Base-by-base conservation (phyloP, 225 moss, liverwort and hornwort species). In the Straminergon stramineum region DNA sequence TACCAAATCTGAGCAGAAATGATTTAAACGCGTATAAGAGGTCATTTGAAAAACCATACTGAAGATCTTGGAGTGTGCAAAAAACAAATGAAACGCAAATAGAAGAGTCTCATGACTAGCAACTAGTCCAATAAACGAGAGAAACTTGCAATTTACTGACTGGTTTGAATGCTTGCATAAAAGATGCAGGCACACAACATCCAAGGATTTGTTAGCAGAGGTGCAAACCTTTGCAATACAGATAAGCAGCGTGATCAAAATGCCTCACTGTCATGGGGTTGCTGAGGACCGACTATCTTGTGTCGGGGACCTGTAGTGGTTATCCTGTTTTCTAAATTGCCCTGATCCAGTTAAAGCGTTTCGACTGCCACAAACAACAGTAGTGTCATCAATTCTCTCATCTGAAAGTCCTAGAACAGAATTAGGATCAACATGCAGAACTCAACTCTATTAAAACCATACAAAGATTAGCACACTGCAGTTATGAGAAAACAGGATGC, bases 241-340 rank as follows among this genome's bases (percentile, higher is more conserved):
- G 41, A 31, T n/a, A n/a, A 84, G 28, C 37, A 52, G 67, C 64
- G 31, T 41, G 75, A 89, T 78, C 13, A 82, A 87, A 76, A 88
- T 93, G 94, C 96, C 95, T 96, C 85, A 94, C 79, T 92, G 91
- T 83, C 91, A 73, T 70, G 84, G 83, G 75, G 93, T 88, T 34
- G 94, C 77, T 79, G 94, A 88, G 71, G 95, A 90, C 81, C 94
- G 92, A 90, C 91, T 91, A 89, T 96, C 96, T 90, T 96, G 96
- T 64, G 90, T 90, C 69, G 94, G 95, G 57, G 96, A 92, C 89
- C 94, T 95, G 71, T 94, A 91, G 81, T 96, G 94, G 87, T 93
- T 95, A 58, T 96, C 96, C 91, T 96, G 94, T 89, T 96, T 98
- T 74, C 93, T 95, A 88, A 93, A 93, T 57, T 93, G 95, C 57